Percentiles rank a stretch among this genome's conserved stretches.
These are phyloP conservation scores for Salicornia ramosissima DNA, from an alignment of 148 eudicot genomes.

Conservation along the genomic window DNA sequence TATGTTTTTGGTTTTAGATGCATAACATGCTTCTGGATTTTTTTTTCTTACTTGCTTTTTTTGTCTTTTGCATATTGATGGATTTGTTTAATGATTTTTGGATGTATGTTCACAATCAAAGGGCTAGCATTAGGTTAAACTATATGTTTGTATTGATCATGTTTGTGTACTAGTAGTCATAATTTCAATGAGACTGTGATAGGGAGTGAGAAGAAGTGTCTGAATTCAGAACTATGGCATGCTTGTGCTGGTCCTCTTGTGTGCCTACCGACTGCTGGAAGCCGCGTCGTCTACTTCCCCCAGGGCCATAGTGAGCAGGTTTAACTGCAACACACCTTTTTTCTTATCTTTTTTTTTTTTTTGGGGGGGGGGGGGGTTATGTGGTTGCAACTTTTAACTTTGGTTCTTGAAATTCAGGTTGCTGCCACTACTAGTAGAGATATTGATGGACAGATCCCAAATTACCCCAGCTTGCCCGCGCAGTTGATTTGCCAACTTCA, in stretches of 20 bases:
- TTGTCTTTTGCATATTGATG: background rate
- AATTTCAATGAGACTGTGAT: conserved; percentile 21
- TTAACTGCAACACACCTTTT: background rate
- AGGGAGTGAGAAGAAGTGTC: conserved; percentile 73
- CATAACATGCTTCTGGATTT: background rate
- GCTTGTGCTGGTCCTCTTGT: conserved; percentile 97
- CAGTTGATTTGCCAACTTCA: conserved; percentile 94
- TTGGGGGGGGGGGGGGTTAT: background rate
- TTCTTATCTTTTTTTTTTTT: conserved; percentile 4
- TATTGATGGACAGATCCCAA: conserved; percentile 83
- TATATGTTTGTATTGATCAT: background rate
- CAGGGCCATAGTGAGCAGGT: conserved; percentile 99
- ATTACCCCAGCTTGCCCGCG: conserved; percentile 78
- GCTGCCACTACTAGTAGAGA: conserved; percentile 90
- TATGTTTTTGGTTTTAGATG: background rate
- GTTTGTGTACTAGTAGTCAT: background rate
- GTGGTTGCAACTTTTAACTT: conserved; percentile 11
- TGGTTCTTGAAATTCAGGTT: conserved; percentile 50
- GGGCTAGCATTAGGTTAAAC: background rate
- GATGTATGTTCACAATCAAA: background rate
- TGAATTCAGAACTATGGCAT: conserved; percentile 96
- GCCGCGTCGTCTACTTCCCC: conserved; percentile 91
- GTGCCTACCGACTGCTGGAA: conserved; percentile 67
- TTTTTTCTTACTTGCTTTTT: too few relatives aligned
- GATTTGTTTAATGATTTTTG: background rate